Conservation (phyloP, 108 stramenopile species). For the Pseudonitzschia multiseries region DNA sequence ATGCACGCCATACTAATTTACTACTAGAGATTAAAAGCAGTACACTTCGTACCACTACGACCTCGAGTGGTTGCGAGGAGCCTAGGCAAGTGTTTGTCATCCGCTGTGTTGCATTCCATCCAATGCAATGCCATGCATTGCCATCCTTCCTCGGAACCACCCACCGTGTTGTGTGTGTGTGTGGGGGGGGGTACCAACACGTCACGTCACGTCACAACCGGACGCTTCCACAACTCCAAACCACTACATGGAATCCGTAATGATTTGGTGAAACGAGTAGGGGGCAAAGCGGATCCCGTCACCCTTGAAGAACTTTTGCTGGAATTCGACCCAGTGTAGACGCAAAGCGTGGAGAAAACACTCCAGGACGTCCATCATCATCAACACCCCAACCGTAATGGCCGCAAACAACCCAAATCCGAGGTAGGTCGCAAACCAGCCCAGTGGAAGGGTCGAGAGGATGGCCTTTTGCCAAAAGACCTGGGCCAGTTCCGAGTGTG, state of each 20-base stretch:
- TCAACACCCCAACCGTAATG: constrained; percentile 94
- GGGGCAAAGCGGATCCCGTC: constrained; percentile 94
- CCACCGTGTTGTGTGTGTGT: too few species aligned
- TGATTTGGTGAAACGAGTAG: constrained; percentile 82
- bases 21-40: too few species aligned
- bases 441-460: constrained; percentile 88
- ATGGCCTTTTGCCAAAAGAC: constrained; percentile 99
- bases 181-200: too few species aligned
- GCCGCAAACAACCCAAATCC: constrained; percentile 96
- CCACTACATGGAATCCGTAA: constrained; percentile 61
- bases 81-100: too few species aligned
- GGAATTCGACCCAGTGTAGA: constrained; percentile 99
- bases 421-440: constrained; percentile 88
- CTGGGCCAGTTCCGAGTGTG: constrained; percentile 96
- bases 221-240: background rate
- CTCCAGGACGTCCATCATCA: constrained; percentile 98
- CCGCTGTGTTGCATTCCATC: too few species aligned
- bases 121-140: too few species aligned
- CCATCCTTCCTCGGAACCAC: too few species aligned
- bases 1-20: too few species aligned
- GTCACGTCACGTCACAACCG: too few species aligned
- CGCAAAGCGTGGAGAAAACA: constrained; percentile 99
- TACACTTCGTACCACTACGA: too few species aligned
- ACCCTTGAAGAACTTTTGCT: constrained; percentile 97
- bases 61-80: too few species aligned